Conservation (phyloP, 2,329 filamentous ascomycete genomes). For the Colletotrichum camelliae region DNA sequence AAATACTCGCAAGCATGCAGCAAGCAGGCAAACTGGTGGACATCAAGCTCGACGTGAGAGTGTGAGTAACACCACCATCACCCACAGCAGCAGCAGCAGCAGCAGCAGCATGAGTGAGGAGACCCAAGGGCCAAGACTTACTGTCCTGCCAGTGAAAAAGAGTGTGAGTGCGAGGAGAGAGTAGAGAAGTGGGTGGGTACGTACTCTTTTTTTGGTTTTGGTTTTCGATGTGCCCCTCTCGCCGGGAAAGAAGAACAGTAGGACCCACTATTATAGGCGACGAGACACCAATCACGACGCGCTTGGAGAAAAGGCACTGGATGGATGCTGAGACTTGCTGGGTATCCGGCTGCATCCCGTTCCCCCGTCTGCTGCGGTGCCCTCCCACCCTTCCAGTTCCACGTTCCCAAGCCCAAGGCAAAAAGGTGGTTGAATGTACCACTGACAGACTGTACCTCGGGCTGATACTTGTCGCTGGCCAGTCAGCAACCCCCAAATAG, state of each 20-base stretch:
- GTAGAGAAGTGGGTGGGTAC: not conserved
- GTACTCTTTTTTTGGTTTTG: not conserved
- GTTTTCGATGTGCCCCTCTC: not conserved
- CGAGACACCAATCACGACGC: not conserved
- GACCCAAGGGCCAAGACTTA: not conserved
- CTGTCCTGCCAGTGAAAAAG: not conserved
- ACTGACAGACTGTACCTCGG: not conserved
- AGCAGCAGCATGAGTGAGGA: not conserved
- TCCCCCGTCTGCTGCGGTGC: not conserved
- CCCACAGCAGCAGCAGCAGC: not conserved
- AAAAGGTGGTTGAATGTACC: not conserved
- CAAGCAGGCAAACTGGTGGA: not conserved
- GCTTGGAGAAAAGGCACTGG: constrained; percentile 5
- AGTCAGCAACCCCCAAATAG: not conserved
- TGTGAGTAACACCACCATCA: not conserved
- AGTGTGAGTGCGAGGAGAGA: not conserved
- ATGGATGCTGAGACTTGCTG: constrained; percentile 21
- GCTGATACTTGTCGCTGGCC: not conserved
- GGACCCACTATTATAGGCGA: not conserved
- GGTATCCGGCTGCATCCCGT: constrained; percentile 14
- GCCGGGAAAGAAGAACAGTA: not conserved
- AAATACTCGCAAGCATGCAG: not conserved
- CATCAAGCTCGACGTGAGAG: not conserved
- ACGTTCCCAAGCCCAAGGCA: not conserved
- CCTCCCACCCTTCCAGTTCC: not conserved